Base-by-base conservation (phyloP, 371 early-diverging fungal species). In the Mortierella sp. region DNA sequence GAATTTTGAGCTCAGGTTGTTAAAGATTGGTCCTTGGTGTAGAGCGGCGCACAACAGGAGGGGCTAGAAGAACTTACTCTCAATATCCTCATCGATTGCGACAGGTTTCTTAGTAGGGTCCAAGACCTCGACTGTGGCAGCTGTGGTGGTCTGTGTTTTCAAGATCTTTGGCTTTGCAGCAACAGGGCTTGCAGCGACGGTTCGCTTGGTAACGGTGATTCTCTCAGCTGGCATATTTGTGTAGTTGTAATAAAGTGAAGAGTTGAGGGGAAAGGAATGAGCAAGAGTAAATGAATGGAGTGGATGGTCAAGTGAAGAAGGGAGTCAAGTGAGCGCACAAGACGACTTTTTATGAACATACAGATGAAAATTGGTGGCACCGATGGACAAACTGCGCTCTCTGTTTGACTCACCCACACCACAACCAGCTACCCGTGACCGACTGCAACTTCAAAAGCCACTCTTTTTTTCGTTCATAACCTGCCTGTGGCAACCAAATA, bases 211-310 rank as follows among this genome's bases (percentile, higher is more conserved):
- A 24, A 34, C 9, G 58, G 16, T 34, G 37, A 71, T 47, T 66
- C 77, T 52, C 64, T 81, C 74, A 2, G 77, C 81, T 41, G 82
- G 82, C 82, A 81, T 81, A 24, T n/a, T n/a, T n/a, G n/a, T n/a
- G n/a, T n/a, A n/a, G n/a, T n/a, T n/a, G n/a, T n/a, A n/a, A n/a
- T n/a, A 67, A 22, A 5, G 39, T 19, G 24, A 63, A 37, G 26
- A 22, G 34, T 24, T 34, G 6, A 11, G 53, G 13, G 41, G 19
- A 53, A 34, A 13, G 53, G 66, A 34, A 55, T 8, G 41, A 66
- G 24, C 6, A 66, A 44, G 43, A 55, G 8, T 29, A 11, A 29
- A 53, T 8, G 47, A 47, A 22, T 1, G 47, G 47, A 47, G 19
- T 0, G 47, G 6, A 29, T 11, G 34, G 45, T 45, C 24, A 22